Conservation (phyloP, 106 monocot species). For the Allium fistulosum region DNA sequence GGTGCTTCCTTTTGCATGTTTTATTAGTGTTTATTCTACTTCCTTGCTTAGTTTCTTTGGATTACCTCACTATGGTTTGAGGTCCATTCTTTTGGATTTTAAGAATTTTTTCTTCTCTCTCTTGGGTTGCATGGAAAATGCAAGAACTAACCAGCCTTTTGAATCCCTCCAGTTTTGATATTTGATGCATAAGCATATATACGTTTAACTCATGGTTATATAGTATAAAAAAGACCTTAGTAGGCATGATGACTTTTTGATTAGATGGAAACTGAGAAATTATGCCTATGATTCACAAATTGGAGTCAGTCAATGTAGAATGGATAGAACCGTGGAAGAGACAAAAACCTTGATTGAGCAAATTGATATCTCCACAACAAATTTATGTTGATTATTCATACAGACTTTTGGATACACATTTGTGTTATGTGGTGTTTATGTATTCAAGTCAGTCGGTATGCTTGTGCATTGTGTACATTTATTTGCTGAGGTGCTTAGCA, state of each 20-base stretch:
- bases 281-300: slow-evolving; percentile 41
- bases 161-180: too few relatives aligned
- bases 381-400: background rate
- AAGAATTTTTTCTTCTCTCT: too few relatives aligned
- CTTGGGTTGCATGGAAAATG: too few relatives aligned
- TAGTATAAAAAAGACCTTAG: slow-evolving; percentile 28
- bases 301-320: slow-evolving; percentile 28
- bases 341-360: slow-evolving; percentile 28
- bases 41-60: too few relatives aligned
- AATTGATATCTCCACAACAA: slow-evolving; percentile 1
- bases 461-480: background rate
- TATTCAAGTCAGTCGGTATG: background rate
- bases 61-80: too few relatives aligned
- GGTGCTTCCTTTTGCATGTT: too few relatives aligned
- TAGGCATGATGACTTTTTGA: slow-evolving; percentile 62
- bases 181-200: slow-evolving; percentile 19
- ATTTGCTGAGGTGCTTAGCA: background rate
- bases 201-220: slow-evolving; percentile 82
- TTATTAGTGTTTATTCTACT: too few relatives aligned
- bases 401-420: background rate
- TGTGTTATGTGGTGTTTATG: background rate
- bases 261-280: slow-evolving; percentile 67
- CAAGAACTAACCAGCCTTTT: too few relatives aligned
- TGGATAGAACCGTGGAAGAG: slow-evolving; percentile 31
- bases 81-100: too few relatives aligned